Conservation (phyloP, 805 yeast genomes). For the Zygosaccharomyces rouxii region DNA sequence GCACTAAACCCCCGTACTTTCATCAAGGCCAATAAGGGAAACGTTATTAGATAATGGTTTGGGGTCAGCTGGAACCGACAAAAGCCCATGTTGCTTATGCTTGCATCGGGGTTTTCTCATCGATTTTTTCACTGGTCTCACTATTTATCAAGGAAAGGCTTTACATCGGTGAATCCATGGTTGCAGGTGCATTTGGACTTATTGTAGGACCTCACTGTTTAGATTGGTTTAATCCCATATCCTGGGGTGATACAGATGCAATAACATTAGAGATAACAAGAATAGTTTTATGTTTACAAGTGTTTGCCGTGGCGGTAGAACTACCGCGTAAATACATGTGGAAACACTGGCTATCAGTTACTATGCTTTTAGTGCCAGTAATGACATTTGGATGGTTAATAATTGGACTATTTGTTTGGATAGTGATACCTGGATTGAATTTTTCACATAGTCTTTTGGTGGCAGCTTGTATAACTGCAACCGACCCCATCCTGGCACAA, state of each 20-base stretch:
- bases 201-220: constrained; percentile 86
- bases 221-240: constrained; percentile 74
- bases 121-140: constrained; percentile 76
- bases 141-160: constrained; percentile 76
- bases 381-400: constrained; percentile 90
- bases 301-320: constrained; percentile 92
- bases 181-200: constrained; percentile 79
- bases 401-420: constrained; percentile 75
- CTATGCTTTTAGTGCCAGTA: constrained; percentile 71
- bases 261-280: constrained; percentile 82
- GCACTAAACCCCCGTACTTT: background rate
- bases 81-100: constrained; percentile 85
- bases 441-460: constrained; percentile 70
- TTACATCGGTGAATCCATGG: constrained; percentile 88
- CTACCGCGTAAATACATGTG: constrained; percentile 85
- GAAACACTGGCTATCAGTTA: constrained; percentile 74
- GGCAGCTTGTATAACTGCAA: constrained; percentile 88
- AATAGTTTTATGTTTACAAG: constrained; percentile 78
- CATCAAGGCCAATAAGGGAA: background rate
- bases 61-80: constrained; percentile 39
- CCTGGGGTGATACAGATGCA: constrained; percentile 82
- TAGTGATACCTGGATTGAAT: constrained; percentile 63
- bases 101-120: constrained; percentile 74
- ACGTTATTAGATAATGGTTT: constrained; percentile 25
- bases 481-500: constrained; percentile 92